Percentiles rank a stretch among this genome's conserved stretches.
Conservation (phyloP, 1,284 basidiomycete genomes). For the Puccinia horiana region DNA sequence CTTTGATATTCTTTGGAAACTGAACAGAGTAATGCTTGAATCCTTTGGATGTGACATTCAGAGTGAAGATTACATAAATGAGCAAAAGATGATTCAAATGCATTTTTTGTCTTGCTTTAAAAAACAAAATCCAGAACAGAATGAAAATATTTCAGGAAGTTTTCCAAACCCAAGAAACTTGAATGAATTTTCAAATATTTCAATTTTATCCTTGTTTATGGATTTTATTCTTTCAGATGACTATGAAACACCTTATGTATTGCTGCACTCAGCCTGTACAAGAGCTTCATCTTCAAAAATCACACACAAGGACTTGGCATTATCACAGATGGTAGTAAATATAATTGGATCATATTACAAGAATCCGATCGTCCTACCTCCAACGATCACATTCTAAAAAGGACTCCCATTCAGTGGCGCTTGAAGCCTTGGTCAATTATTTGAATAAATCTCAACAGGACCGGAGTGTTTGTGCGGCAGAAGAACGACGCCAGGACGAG, state of each 20-base stretch:
- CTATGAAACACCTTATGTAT: background rate
- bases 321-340: background rate
- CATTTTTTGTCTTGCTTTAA: background rate
- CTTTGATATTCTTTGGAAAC: background rate
- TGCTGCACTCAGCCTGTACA: background rate
- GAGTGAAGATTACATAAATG: background rate
- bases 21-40: background rate
- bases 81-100: background rate
- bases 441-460: background rate
- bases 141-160: no score
- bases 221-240: background rate
- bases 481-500: background rate
- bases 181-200: no score
- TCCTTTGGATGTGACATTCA: background rate
- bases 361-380: no score
- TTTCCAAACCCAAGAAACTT: background rate
- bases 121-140: background rate
- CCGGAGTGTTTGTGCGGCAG: background rate
- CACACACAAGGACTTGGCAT: background rate
- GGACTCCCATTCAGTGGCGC: background rate
- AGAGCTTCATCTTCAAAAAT: background rate
- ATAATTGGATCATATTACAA: background rate
- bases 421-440: background rate
- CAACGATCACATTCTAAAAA: background rate
- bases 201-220: background rate